A percentile compares a stretch with the other conserved stretches of the same genome.
Evolutionary conservation across 495 filamentous ascomycete species (phyloP).

Genomic region (Bacidia rubella): DNA sequence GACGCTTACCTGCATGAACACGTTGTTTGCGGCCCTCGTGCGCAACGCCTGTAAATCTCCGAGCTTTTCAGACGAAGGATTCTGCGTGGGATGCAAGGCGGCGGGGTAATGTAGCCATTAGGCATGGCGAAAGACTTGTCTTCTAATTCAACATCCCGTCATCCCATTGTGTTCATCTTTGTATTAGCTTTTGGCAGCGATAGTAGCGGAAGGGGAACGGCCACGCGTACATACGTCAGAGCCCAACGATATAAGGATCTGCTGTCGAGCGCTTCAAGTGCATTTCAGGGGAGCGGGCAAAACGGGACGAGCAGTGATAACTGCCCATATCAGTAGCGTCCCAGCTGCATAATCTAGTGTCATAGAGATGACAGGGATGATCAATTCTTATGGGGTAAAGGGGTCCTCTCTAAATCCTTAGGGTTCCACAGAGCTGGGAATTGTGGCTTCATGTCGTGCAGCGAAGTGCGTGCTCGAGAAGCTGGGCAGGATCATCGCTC

Average conservation of each 20-base stretch:
- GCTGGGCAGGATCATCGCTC: neutral
- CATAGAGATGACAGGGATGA: neutral
- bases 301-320: neutral
- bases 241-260: neutral
- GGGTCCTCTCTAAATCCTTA: neutral
- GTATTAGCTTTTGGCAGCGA: no score
- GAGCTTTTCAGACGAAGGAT: neutral
- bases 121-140: no score
- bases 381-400: neutral
- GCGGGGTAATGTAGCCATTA: no score
- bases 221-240: neutral
- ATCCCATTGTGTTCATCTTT: no score
- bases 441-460: neutral
- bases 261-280: neutral
- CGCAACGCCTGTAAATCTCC: neutral
- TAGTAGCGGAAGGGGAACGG: no score
- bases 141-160: no score
- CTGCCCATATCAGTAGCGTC: neutral
- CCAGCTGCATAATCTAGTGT: neutral
- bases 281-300: neutral
- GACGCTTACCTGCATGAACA: neutral
- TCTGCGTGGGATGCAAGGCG: neutral
- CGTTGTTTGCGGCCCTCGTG: neutral
- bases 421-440: neutral
- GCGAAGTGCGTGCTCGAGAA: neutral